Base-by-base conservation (phyloP, 2,329 filamentous ascomycete species). In the Laburnicola sp. region DNA sequence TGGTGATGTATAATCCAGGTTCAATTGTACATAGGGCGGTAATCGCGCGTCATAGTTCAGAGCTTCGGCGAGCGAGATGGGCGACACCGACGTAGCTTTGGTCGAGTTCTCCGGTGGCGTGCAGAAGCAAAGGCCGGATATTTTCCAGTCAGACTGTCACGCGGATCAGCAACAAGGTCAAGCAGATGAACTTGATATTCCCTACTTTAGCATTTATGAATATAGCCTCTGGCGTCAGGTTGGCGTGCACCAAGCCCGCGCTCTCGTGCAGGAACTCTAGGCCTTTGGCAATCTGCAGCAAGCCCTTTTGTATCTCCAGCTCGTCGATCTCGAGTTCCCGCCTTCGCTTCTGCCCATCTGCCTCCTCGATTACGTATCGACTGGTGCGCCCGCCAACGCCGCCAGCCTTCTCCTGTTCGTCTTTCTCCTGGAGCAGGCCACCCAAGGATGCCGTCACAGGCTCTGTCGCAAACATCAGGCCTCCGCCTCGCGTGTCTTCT, bases 231-330 rank as follows among this genome's bases (percentile, higher is more conserved):
- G 94, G 94, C 0, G 92, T 97, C 57, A 99, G 74, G 69, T 99
- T 99, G 41, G 89, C 91, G 73, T 99, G 94, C 0, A 97, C 90
- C 42, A 99, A 80, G 0, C 91, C 91, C 7, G 93, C 93, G 69
- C 93, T 96, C 69, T 97, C 93, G 69, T 97, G 93, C 53, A 97
- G 76, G 69, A 97, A 97, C 74, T 97, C 93, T 27, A 97, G 79
- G 2, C 92, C 93, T 71, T 97, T 97, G 66, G 88, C 92, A 57
- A 99, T 83, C 72, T 99, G 94, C 54, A 97, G 76, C 56, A 99
- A 74, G 0, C 94, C 94, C 74, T 99, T 99, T 72, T 99, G 94
- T 63, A 97, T 95, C 74, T 99, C 94, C 52, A 99, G 78, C 75
- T 97, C 94, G 69, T 99, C 94, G 55, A 99, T 90, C 71, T 97